Evolutionary conservation across 768 basidiomycete species (phyloP).

Genomic region (Rhodocollybia butyracea): DNA sequence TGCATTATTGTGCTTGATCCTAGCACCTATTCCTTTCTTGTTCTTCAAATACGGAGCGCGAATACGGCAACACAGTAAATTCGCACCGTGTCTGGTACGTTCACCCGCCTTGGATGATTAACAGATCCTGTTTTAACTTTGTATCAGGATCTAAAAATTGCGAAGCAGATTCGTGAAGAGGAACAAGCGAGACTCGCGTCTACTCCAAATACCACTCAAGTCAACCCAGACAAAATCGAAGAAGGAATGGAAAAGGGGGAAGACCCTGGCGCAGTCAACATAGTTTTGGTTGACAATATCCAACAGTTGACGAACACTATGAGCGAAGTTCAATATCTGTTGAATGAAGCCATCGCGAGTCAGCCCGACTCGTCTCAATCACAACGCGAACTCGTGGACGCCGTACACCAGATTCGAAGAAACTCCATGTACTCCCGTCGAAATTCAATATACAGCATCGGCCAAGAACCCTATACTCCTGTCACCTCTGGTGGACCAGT

Average conservation of each 20-base stretch:
- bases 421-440: not conserved
- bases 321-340: not conserved
- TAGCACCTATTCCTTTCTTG: slow-evolving; percentile 63
- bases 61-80: slow-evolving; percentile 54
- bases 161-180: slow-evolving; percentile 27
- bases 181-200: not conserved
- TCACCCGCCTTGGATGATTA: not conserved
- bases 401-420: not conserved
- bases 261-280: not conserved
- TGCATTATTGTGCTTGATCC: slow-evolving; percentile 50
- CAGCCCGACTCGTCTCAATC: not conserved
- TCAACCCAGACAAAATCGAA: not conserved
- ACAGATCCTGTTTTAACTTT: not conserved
- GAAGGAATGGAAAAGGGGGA: not conserved
- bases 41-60: slow-evolving; percentile 66
- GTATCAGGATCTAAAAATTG: slow-evolving; percentile 39
- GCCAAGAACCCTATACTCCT: not conserved
- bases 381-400: slow-evolving; percentile 2
- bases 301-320: not conserved
- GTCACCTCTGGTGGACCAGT: not conserved
- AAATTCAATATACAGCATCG: slow-evolving; percentile 3
- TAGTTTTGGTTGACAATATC: not conserved
- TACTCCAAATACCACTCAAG: not conserved
- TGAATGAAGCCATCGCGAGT: slow-evolving; percentile 1
- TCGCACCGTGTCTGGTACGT: slow-evolving; percentile 49